These are phyloP conservation scores for Fragilariopsis cylindrus DNA, from an alignment of 108 stramenopile species.

Conservation along the genomic window DNA sequence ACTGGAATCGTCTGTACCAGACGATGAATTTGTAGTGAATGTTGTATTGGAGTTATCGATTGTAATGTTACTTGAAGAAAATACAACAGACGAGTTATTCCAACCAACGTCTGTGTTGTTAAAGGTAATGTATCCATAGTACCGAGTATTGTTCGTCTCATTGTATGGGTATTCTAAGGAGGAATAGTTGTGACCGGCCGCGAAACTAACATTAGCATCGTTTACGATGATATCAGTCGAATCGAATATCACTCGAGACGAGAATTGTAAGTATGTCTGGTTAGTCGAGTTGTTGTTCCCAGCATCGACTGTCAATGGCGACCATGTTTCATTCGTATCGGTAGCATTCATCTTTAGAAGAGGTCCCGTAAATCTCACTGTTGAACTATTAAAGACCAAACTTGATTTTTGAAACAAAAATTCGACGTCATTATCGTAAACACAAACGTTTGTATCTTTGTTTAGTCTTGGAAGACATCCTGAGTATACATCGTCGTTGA, in stretches of 20 bases:
- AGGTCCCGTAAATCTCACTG: slow-evolving; percentile 1
- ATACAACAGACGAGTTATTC: background rate
- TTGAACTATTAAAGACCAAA: slow-evolving; percentile 7
- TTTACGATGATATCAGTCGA: background rate
- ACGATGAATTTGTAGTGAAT: slow-evolving; percentile 3
- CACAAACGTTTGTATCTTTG: background rate
- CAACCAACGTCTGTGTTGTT: slow-evolving; percentile 3
- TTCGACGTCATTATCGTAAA: slow-evolving; percentile 3
- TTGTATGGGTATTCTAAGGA: background rate
- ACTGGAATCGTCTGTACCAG: background rate
- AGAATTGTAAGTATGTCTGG: background rate
- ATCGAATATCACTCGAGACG: slow-evolving; percentile 8
- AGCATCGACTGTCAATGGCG: too few species aligned
- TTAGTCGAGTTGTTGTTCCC: background rate
- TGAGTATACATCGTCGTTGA: background rate
- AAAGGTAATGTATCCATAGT: background rate
- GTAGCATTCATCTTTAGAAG: background rate
- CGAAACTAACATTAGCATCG: background rate
- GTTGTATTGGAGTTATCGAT: background rate
- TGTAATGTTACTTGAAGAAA: background rate
- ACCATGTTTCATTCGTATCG: background rate
- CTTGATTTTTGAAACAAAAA: background rate
- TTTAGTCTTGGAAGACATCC: background rate
- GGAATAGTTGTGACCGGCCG: background rate
- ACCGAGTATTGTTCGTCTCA: background rate